These are phyloP conservation scores for Pleoardoris graminearum DNA, from an alignment of 2,329 filamentous ascomycete genomes.

Conservation along the genomic window DNA sequence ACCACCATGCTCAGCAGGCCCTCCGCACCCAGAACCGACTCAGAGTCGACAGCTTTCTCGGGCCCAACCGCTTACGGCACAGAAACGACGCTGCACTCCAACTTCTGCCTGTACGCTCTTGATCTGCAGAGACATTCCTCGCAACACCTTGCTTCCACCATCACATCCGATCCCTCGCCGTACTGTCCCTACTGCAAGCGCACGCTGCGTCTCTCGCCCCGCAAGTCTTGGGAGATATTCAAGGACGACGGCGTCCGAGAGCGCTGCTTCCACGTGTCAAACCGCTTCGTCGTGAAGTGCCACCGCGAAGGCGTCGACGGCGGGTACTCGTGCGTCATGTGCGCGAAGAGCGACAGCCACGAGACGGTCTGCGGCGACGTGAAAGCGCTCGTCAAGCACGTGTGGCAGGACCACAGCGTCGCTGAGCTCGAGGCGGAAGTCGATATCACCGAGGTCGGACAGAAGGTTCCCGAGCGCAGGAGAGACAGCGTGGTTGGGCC, in stretches of 20 bases:
- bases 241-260: constrained; percentile 37
- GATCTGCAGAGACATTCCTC: constrained; percentile 36
- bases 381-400: constrained; percentile 40
- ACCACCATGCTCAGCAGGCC: constrained; percentile 31
- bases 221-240: constrained; percentile 42
- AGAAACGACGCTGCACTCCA: constrained; percentile 18
- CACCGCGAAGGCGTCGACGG: constrained; percentile 38
- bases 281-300: constrained; percentile 44
- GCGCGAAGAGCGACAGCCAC: constrained; percentile 25
- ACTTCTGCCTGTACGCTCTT: constrained; percentile 39
- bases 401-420: constrained; percentile 39
- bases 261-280: constrained; percentile 39
- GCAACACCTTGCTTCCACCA: constrained; percentile 30
- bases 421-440: constrained; percentile 37
- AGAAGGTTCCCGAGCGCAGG: constrained; percentile 22
- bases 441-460: constrained; percentile 38
- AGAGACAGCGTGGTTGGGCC: constrained; percentile 33
- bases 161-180: constrained; percentile 28
- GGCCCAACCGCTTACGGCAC: constrained; percentile 26
- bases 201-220: constrained; percentile 35
- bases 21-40: constrained; percentile 21
- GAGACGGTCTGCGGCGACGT: constrained; percentile 45
- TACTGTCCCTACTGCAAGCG: constrained; percentile 39
- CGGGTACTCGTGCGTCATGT: constrained; percentile 42
- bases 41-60: constrained; percentile 30